Base-by-base conservation (phyloP, 2,329 filamentous ascomycete species). In the Arthrobotrys musiformis region DNA sequence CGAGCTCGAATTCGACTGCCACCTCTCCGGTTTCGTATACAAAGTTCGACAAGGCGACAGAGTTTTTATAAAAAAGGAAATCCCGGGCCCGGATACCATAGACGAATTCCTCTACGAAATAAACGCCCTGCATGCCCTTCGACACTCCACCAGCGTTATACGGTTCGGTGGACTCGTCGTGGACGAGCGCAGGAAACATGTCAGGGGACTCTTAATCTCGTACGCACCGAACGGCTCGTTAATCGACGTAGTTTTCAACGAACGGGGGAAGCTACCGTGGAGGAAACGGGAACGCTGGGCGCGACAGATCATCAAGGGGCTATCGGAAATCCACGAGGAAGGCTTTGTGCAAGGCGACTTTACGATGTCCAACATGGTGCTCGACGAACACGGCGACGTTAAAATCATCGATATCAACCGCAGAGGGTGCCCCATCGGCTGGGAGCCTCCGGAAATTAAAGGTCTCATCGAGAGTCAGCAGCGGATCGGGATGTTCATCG, bases 381-480 rank as follows among this genome's bases (percentile, higher is more conserved):
- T 99, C 81, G 93, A 98, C 83, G 87, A 88, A 11, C 85, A 91
- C 48, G 90, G 93, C 82, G 88, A 97, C 81, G 95, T 94, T 7
- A 94, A 96, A 81, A 98, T 99, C 80, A 99, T 99, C 82, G 95
- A 99, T 83, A 97, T 99, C 85, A 99, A 99, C 84, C 89, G 95
- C 68, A 88, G 95, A 81, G 95, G 95, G n/a, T 99, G 95, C 81
- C 95, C 95, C 0, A 92, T 98, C 3, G 94, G 94, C 24, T 99
- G 95, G 95, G 95, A 99, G 80, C 94, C 95, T 1, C 95, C 95
- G 3, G 95, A 99, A 84, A 91, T 96, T 69, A 91, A 90, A 15
- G 88, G 89, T 4, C 89, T 98, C 68, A 93, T 98, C 77, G 90
- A 94, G 79, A 94, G 90, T 83, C 92, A 92, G 72, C 94, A 97